A percentile compares a stretch with the other conserved stretches of the same genome.
These are phyloP conservation scores for Trichoderma sp. DNA, from an alignment of 2,329 filamentous ascomycete species.

Conservation along the genomic window DNA sequence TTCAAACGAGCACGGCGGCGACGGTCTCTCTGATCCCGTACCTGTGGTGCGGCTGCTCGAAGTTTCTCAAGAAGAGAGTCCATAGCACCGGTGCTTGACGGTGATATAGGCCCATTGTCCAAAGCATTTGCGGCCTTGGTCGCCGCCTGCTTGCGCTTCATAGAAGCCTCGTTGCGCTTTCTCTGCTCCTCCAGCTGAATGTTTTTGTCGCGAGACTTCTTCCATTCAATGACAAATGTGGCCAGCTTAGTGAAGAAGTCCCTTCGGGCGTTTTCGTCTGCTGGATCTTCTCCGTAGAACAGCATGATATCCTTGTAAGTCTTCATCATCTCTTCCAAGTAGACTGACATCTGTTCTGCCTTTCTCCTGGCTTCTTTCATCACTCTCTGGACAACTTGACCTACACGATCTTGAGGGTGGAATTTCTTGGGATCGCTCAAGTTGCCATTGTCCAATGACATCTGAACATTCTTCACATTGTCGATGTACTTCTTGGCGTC, in stretches of 20 bases:
- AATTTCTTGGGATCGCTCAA: constrained; percentile 96
- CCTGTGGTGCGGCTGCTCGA: constrained; percentile 87
- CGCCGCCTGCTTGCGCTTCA: constrained; percentile 86
- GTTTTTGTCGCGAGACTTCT: constrained; percentile 95
- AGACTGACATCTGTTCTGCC: constrained; percentile 92
- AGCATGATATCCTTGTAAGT: constrained; percentile 94
- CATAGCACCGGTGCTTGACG: constrained; percentile 86
- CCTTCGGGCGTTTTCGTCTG: constrained; percentile 87
- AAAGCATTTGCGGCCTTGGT: constrained; percentile 55
- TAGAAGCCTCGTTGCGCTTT: constrained; percentile 84
- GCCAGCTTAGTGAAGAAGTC: constrained; percentile 97
- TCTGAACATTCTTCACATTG: constrained; percentile 92
- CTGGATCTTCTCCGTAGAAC: constrained; percentile 92
- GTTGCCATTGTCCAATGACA: constrained; percentile 89
- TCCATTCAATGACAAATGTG: constrained; percentile 89
- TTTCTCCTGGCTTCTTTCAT: constrained; percentile 98
- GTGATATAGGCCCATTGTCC: constrained; percentile 62
- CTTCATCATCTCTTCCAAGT: constrained; percentile 88
- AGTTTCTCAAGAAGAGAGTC: constrained; percentile 94
- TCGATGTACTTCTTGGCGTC: constrained; percentile 93
- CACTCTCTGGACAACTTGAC: constrained; percentile 83
- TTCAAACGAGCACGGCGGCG: constrained; percentile 85
- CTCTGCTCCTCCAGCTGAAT: constrained; percentile 77
- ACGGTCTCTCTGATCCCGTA: constrained; percentile 85
- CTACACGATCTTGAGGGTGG: constrained; percentile 94